Evolutionary conservation across 1,284 basidiomycete genomes (phyloP).

Genomic region (Moniliophthora roreri): DNA sequence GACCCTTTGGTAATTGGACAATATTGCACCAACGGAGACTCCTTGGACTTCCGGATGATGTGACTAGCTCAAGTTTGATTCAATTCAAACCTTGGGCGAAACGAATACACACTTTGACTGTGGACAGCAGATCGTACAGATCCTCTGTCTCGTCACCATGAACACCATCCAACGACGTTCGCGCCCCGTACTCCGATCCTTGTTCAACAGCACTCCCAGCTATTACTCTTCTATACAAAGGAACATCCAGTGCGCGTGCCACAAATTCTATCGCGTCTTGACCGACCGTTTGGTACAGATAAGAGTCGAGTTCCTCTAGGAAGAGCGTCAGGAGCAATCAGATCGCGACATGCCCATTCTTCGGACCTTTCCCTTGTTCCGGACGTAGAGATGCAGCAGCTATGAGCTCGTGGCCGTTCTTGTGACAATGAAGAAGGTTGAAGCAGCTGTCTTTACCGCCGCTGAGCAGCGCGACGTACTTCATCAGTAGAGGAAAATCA

Average conservation of each 20-base stretch:
- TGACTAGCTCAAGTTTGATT: constrained; percentile 40
- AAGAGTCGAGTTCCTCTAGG: constrained; percentile 97
- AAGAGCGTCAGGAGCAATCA: constrained; percentile 17
- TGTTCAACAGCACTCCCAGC: constrained; percentile 81
- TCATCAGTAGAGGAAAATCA: constrained; percentile 53
- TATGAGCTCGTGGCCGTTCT: constrained; percentile 86
- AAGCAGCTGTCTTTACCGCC: constrained; percentile 99
- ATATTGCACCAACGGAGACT: constrained; percentile 93
- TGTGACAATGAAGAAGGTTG: constrained; percentile 88
- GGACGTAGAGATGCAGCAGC: constrained; percentile 91
- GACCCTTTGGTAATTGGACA: constrained; percentile 96
- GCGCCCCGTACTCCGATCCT: constrained; percentile 82
- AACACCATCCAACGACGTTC: constrained; percentile 51
- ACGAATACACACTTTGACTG: constrained; percentile 67
- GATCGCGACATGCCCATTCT: constrained; percentile 19
- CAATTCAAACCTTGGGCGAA: background rate
- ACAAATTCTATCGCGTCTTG: constrained; percentile 92
- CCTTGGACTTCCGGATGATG: constrained; percentile 84
- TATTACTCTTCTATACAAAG: constrained; percentile 84
- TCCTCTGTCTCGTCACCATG: constrained; percentile 96
- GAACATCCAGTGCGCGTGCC: constrained; percentile 83
- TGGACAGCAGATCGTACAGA: constrained; percentile 72
- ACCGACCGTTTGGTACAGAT: constrained; percentile 98
- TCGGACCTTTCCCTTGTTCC: constrained; percentile 77
- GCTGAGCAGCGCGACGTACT: constrained; percentile 93